Conservation (phyloP, 495 filamentous ascomycete species). For the Tuber umbilicatum region DNA sequence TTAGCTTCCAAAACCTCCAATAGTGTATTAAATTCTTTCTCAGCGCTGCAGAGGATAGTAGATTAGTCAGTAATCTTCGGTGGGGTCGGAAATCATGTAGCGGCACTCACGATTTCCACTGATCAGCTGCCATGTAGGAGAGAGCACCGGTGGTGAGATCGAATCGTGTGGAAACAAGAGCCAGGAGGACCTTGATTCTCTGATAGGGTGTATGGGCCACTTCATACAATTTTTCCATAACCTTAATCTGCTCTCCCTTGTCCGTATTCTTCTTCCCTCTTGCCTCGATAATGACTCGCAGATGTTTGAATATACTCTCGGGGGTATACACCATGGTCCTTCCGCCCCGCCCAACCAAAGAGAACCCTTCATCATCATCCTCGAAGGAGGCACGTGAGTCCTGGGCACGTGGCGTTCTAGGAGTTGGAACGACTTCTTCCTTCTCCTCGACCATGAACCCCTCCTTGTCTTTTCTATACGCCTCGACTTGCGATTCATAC, state of each 20-base stretch:
- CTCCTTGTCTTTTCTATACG: slow-evolving; percentile 75
- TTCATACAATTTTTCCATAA: slow-evolving; percentile 93
- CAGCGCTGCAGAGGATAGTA: slow-evolving; percentile 49
- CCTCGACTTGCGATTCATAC: slow-evolving; percentile 76
- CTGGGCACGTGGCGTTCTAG: slow-evolving; percentile 40
- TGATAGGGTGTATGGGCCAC: slow-evolving; percentile 87
- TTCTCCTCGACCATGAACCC: slow-evolving; percentile 81
- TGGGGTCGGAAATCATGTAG: neutral
- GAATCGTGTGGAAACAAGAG: slow-evolving; percentile 87
- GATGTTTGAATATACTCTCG: slow-evolving; percentile 96
- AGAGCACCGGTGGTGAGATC: slow-evolving; percentile 77
- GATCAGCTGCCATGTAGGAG: slow-evolving; percentile 85
- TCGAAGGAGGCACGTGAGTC: slow-evolving; percentile 36
- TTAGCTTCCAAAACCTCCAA: slow-evolving; percentile 73
- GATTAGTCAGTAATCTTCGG: slow-evolving; percentile 24
- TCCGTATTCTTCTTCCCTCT: slow-evolving; percentile 99
- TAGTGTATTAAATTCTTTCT: slow-evolving; percentile 71
- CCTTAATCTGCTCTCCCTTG: slow-evolving; percentile 82
- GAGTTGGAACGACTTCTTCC: slow-evolving; percentile 53
- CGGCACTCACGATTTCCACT: slow-evolving; percentile 71
- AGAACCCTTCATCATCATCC: slow-evolving; percentile 76
- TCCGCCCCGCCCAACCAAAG: slow-evolving; percentile 77
- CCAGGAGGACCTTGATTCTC: slow-evolving; percentile 84
- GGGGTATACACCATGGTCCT: slow-evolving; percentile 82
- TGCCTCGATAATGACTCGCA: slow-evolving; percentile 85